A percentile compares a stretch with the other conserved stretches of the same genome.
Evolutionary conservation across 2,329 filamentous ascomycete species (phyloP).

Genomic region (Pseudogymnoascus sp.): DNA sequence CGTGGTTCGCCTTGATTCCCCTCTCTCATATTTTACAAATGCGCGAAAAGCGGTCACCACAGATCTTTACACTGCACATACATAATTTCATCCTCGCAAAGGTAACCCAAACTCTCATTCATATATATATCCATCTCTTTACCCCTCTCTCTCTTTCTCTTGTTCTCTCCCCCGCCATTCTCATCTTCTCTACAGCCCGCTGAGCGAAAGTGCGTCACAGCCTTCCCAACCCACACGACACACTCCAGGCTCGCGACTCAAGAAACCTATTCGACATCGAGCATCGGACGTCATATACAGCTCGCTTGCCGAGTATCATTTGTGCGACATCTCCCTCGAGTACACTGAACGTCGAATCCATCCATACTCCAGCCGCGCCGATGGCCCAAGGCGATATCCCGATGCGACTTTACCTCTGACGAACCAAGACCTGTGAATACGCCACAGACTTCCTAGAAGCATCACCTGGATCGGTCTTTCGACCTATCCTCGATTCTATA

Average conservation of each 20-base stretch:
- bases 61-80: background rate
- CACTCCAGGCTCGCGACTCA: background rate
- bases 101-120: constrained; percentile 1
- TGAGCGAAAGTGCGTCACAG: background rate
- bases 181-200: background rate
- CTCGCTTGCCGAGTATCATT: background rate
- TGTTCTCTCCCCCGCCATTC: background rate
- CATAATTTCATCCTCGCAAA: background rate
- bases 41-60: background rate
- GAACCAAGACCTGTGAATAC: background rate
- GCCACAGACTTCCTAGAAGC: background rate
- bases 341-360: background rate
- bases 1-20: background rate
- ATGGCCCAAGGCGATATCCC: background rate
- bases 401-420: background rate
- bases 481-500: background rate
- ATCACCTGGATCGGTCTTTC: background rate
- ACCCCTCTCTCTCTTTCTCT: background rate
- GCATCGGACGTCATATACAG: background rate
- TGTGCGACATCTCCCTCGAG: background rate
- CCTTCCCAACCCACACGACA: background rate
- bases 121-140: background rate
- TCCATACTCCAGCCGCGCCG: background rate
- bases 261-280: background rate
- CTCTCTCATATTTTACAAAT: background rate